A percentile compares a stretch with the other conserved stretches of the same genome.
These are phyloP conservation scores for Graphium sp. DNA, from an alignment of 2,329 filamentous ascomycete species.

Conservation along the genomic window DNA sequence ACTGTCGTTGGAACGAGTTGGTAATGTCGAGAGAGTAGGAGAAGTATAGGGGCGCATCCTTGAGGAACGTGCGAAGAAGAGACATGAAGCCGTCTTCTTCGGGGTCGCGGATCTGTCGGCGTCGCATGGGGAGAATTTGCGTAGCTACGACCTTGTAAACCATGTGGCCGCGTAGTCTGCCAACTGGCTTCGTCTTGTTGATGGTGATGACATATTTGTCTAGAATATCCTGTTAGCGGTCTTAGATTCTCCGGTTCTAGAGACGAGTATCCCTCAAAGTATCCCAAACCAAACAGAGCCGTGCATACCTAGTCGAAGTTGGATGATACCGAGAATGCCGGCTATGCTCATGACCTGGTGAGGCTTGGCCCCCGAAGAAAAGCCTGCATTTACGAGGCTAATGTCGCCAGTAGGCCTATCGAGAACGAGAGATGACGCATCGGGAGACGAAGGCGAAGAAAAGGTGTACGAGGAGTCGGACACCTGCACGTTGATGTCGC, in stretches of 20 bases:
- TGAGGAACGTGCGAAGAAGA: conserved; percentile 67
- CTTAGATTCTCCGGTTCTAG: background rate
- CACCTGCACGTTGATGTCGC: conserved; percentile 93
- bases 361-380: conserved; percentile 56
- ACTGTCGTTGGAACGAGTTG: conserved; percentile 90
- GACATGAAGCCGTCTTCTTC: conserved; percentile 87
- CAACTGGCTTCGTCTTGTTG: conserved; percentile 82
- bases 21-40: conserved; percentile 95
- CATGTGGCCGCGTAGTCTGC: conserved; percentile 86
- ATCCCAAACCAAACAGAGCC: background rate
- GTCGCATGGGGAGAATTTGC: conserved; percentile 85
- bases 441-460: conserved; percentile 82
- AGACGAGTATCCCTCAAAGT: no score
- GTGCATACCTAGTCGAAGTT: conserved; percentile 67
- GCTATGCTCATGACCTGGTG: conserved; percentile 75
- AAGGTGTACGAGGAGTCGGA: conserved; percentile 90
- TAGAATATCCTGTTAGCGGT: conserved; percentile 10
- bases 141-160: conserved; percentile 85
- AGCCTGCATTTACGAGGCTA: conserved; percentile 63
- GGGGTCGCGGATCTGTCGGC: conserved; percentile 75
- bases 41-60: conserved; percentile 85
- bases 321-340: conserved; percentile 87
- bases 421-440: conserved; percentile 73
- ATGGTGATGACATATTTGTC: conserved; percentile 96
- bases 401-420: conserved; percentile 88